Base-by-base conservation (phyloP, 176 grass and related monocot species). In the Zizania latifolia region DNA sequence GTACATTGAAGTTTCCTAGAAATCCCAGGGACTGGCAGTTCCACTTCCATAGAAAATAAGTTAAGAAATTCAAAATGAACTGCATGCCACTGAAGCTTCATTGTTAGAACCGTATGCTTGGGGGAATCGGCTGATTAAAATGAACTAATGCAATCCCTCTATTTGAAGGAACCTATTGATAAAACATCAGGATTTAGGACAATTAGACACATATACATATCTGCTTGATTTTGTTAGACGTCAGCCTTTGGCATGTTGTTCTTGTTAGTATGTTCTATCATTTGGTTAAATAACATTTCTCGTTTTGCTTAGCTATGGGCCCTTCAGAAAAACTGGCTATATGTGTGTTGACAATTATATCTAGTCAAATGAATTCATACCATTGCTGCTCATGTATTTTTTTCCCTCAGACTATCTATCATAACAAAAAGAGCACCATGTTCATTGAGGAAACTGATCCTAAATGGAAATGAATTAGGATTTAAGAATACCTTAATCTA, bases 281-380 rank as follows among this genome's bases (percentile, higher is more conserved):
- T 56, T 65, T 65, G 13, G 19, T 65, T 31, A 41, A 56, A 37
- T 65, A 58, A 4, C 9, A 3, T 32, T n/a, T 82, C 51, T 14
- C 14, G 24, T 74, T 65, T 56, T 56, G 41, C 37, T 21, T 28
- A 33, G 33, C 6, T 73, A 29, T 38, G 43, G 19, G 13, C 51
- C 24, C 3, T 78, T 57, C 4, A 10, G 22, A 65, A 70, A 60
- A 28, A 27, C n/a, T 60, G 13, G 70, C n/a, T n/a, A n/a, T 70
- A 26, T 57, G 58, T 71, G 17, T 23, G 33, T 70, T 55, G 59
- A 73, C 26, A 26, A 19, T 26, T 48, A 63, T 17, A 41, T 24
- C 23, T 45, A 45, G 2, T 59, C 13, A 60, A 82, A 37, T 68
- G 50, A 65, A 67, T 28, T 75, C 17, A 66, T 74, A 35, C 50